These are phyloP conservation scores for Lepiota brunneoincarnata DNA, from an alignment of 768 basidiomycete genomes.

Conservation along the genomic window DNA sequence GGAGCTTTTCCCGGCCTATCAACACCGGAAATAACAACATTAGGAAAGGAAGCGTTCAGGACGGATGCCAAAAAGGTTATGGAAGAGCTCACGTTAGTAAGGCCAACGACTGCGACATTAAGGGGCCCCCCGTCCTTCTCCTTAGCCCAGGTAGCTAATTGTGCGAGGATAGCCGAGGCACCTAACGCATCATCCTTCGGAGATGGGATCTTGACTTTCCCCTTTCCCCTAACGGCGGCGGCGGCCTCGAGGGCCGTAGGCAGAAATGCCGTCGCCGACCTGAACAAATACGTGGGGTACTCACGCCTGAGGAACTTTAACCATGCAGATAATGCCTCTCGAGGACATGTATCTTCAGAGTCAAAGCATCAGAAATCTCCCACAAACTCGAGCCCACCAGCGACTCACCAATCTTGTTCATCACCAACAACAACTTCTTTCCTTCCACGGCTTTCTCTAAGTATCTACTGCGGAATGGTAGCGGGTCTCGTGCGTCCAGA, in stretches of 20 bases:
- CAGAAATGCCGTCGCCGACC: conserved; percentile 66
- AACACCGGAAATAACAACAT: neutral
- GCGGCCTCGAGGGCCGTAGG: conserved; percentile 29
- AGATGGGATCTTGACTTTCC: conserved; percentile 38
- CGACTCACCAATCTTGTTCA: conserved; percentile 87
- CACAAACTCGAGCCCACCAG: neutral
- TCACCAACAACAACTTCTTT: conserved; percentile 53
- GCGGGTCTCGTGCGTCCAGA: conserved; percentile 83
- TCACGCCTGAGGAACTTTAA: conserved; percentile 53
- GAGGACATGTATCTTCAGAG: conserved; percentile 69
- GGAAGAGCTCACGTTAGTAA: conserved; percentile 63
- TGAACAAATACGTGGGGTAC: conserved; percentile 69
- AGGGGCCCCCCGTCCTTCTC: conserved; percentile 50
- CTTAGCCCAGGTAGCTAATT: conserved; percentile 45
- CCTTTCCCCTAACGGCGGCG: conserved; percentile 36
- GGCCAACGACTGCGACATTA: conserved; percentile 77
- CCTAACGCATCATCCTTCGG: conserved; percentile 60
- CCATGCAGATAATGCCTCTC: conserved; percentile 76
- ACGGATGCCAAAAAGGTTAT: neutral
- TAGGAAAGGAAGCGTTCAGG: neutral
- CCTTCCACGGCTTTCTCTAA: conserved; percentile 51
- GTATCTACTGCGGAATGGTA: conserved; percentile 60
- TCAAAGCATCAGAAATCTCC: neutral
- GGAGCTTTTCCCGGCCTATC: conserved; percentile 79
- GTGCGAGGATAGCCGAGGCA: conserved; percentile 44